phyloP scores from a whole-genome alignment of 1,284 basidiomycete genomes.

The Acaromyces ingoldii region DNA sequence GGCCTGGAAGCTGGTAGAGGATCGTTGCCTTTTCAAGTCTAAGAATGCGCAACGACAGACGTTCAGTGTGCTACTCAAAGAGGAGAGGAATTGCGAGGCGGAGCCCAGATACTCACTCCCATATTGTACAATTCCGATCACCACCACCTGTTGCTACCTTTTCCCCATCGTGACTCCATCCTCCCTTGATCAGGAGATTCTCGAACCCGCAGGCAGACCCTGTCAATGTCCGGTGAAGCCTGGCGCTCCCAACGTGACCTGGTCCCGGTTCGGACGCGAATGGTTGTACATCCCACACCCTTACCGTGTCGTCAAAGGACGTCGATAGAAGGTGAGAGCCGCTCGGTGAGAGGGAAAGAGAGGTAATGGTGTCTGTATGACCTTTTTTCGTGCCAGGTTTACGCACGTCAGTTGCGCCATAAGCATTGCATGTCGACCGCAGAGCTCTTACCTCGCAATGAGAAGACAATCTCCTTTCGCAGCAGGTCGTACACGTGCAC shows the following conservation, averaged over 20 bases:
- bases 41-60: background rate
- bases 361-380: slow-evolving; percentile 42
- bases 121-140: slow-evolving; percentile 46
- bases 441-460: slow-evolving; percentile 16
- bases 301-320: slow-evolving; percentile 41
- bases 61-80: background rate
- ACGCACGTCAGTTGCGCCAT: background rate
- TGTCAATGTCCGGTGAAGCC: slow-evolving; percentile 40
- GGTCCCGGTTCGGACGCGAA: slow-evolving; percentile 43
- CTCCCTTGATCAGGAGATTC: slow-evolving; percentile 34
- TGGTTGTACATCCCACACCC: slow-evolving; percentile 51
- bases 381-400: slow-evolving; percentile 9
- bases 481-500: slow-evolving; percentile 46
- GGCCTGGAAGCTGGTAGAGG: slow-evolving; percentile 37
- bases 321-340: slow-evolving; percentile 47
- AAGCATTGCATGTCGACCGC: background rate
- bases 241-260: slow-evolving; percentile 22
- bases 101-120: slow-evolving; percentile 16
- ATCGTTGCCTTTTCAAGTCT: background rate
- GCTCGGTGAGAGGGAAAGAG: slow-evolving; percentile 35
- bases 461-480: slow-evolving; percentile 30
- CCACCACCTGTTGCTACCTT: slow-evolving; percentile 41
- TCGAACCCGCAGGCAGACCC: slow-evolving; percentile 47
- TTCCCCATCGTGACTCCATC: slow-evolving; percentile 40
- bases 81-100: background rate